Evolutionary conservation across 192 early-diverging fungal species (phyloP).

Genomic region (Glomus cerebriforme): DNA sequence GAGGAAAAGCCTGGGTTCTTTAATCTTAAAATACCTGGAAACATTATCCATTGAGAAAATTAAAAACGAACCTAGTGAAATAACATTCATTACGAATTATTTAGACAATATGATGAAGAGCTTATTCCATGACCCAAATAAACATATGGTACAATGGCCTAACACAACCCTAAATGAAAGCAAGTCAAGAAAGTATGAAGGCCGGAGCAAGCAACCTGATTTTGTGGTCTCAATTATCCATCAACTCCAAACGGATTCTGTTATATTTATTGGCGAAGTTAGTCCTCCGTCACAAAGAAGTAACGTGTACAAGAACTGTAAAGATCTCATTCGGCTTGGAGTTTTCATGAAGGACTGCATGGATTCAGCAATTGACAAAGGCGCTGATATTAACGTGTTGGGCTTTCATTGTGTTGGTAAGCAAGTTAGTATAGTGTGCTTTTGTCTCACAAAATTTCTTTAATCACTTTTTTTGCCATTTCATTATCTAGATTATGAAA

Average conservation of each 20-base stretch:
- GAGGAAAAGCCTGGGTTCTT: background rate
- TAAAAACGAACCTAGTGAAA: conserved; percentile 30
- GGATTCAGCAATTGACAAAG: too few relatives aligned
- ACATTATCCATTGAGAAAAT: conserved; percentile 13
- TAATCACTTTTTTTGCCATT: too few relatives aligned
- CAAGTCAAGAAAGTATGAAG: conserved; percentile 25
- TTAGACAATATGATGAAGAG: conserved; percentile 23
- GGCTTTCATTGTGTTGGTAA: too few relatives aligned
- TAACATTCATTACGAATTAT: conserved; percentile 21
- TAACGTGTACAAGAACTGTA: too few relatives aligned
- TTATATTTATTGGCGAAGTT: conserved; percentile 30
- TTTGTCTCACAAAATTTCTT: too few relatives aligned
- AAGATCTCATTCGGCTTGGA: too few relatives aligned
- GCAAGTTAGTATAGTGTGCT: too few relatives aligned
- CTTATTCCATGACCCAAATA: conserved; percentile 3
- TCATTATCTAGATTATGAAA: conserved; percentile 16
- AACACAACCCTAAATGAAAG: conserved; percentile 26
- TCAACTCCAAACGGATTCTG: too few relatives aligned
- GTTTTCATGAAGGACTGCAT: too few relatives aligned
- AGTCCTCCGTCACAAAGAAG: too few relatives aligned
- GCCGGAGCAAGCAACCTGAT: conserved; percentile 19
- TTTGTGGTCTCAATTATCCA: conserved; percentile 1
- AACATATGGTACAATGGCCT: conserved; percentile 26
- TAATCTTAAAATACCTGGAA: conserved; percentile 1
- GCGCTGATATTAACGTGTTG: too few relatives aligned